These are phyloP conservation scores for Solanum lycopersicoides DNA, from an alignment of 257 asterid species.

Conservation along the genomic window DNA sequence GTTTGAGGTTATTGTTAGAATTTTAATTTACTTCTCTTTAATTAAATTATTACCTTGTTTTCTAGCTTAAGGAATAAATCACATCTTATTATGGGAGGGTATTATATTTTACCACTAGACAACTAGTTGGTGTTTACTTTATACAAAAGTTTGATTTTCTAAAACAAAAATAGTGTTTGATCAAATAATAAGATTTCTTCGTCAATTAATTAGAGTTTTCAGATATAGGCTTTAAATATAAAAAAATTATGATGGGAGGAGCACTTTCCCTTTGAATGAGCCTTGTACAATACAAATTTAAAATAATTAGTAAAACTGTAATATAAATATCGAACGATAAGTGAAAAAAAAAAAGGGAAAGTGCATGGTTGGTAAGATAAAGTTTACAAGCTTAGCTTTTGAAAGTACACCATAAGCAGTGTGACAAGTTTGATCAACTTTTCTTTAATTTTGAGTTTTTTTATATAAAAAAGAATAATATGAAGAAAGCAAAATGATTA, in stretches of 20 bases:
- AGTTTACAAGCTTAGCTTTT: not conserved
- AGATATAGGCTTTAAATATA: not conserved
- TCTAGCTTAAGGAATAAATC: not conserved
- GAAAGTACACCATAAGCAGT: not conserved
- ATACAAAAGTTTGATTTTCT: not conserved
- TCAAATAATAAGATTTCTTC: not conserved
- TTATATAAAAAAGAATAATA: not conserved
- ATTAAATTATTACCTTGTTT: not conserved
- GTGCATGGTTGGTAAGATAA: not conserved
- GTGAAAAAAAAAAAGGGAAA: not conserved
- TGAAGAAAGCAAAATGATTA: not conserved
- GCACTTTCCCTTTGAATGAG: not conserved
- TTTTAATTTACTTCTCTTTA: not conserved
- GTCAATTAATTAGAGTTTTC: not conserved
- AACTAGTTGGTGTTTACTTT: too few species aligned
- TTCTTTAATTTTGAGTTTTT: not conserved
- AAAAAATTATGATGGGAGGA: not conserved
- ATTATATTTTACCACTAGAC: not conserved
- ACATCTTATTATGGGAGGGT: not conserved
- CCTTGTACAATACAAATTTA: not conserved
- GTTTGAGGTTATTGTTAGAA: not conserved
- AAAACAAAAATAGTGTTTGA: not conserved
- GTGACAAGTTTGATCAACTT: not conserved
- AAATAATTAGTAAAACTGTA: not conserved
- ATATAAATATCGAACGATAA: not conserved